A percentile compares a stretch with the other conserved stretches of the same genome.
Conservation (phyloP, 148 eudicot genomes). For the Fagopyrum esculentum region DNA sequence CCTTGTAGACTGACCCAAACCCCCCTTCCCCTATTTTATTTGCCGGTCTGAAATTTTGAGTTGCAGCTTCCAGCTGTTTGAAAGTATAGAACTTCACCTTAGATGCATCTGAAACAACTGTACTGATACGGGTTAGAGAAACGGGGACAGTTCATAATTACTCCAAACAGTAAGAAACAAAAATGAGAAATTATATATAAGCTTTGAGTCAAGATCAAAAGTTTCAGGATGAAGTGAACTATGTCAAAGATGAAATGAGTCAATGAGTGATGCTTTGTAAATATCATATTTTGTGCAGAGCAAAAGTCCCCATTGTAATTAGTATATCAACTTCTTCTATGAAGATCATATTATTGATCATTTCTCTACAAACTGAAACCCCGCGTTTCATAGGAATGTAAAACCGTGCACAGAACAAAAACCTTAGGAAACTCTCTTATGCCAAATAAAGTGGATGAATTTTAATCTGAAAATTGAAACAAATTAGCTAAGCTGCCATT, state of each 20-base stretch:
- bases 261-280: too few relatives aligned
- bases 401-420: background rate
- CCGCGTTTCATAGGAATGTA: background rate
- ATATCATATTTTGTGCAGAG: too few relatives aligned
- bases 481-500: background rate
- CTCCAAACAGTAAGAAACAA: background rate
- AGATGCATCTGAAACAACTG: slow-evolving; percentile 28
- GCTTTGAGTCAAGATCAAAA: background rate
- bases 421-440: background rate
- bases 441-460: background rate
- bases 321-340: too few relatives aligned
- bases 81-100: slow-evolving; percentile 47
- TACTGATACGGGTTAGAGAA: background rate
- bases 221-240: background rate
- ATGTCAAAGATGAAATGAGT: background rate
- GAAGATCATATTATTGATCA: background rate
- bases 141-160: background rate
- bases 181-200: background rate
- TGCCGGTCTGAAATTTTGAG: slow-evolving; percentile 41
- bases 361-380: background rate
- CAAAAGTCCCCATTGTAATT: too few relatives aligned
- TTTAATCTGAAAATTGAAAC: background rate
- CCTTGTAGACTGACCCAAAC: slow-evolving; percentile 88
- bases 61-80: slow-evolving; percentile 52
- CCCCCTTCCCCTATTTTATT: slow-evolving; percentile 85